Percentiles rank a stretch among this genome's conserved stretches.
These are phyloP conservation scores for Guillardia theta DNA, from an alignment of 78 protist species.

Conservation along the genomic window DNA sequence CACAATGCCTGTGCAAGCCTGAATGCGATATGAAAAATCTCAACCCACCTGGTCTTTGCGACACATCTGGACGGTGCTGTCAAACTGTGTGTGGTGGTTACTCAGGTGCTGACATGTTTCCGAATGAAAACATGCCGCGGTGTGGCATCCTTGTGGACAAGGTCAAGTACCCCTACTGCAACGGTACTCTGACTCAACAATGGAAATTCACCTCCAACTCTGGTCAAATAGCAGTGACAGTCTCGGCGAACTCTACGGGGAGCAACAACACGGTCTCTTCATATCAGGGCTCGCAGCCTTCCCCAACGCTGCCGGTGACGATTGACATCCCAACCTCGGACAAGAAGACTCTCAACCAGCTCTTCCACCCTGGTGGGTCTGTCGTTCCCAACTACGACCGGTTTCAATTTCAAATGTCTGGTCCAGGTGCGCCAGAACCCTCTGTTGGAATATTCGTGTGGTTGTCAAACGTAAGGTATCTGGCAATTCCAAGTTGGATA, in stretches of 20 bases:
- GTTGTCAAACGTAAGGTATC: neutral
- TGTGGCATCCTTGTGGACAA: neutral
- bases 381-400: neutral
- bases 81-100: neutral
- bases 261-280: neutral
- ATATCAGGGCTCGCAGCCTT: neutral
- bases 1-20: neutral
- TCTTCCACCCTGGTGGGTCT: neutral
- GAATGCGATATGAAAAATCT: neutral
- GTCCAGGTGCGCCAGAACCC: neutral
- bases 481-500: neutral
- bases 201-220: neutral
- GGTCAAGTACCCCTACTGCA: neutral
- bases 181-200: neutral
- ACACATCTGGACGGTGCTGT: neutral
- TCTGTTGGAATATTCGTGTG: neutral
- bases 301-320: neutral
- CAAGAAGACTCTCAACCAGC: neutral
- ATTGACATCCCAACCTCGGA: neutral
- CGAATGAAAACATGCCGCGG: neutral
- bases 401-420: neutral
- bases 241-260: neutral
- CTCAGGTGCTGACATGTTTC: neutral
- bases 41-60: neutral
- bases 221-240: neutral